Conservation (phyloP, 2,329 filamentous ascomycete species). For the Pseudogymnoascus sp. region DNA sequence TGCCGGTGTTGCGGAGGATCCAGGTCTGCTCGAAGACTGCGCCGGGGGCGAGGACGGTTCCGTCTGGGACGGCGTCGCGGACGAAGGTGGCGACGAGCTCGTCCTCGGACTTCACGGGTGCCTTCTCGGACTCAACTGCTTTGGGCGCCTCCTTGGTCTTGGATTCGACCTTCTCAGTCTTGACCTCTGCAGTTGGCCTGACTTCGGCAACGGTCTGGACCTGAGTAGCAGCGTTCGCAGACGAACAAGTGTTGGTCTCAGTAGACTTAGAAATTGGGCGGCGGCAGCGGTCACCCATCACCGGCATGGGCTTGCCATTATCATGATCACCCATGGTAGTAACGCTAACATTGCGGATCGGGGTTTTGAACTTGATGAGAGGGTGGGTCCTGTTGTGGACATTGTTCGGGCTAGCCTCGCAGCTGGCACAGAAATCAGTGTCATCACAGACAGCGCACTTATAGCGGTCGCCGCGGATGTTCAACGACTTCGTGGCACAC, state of each 20-base stretch:
- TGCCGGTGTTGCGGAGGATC: constrained; percentile 80
- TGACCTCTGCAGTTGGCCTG: constrained; percentile 42
- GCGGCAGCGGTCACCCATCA: constrained; percentile 57
- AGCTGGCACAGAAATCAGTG: constrained; percentile 88
- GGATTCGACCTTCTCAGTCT: constrained; percentile 28
- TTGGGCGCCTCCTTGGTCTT: constrained; percentile 22
- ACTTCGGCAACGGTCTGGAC: constrained; percentile 68
- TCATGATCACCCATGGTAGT: constrained; percentile 73
- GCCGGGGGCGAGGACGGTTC: constrained; percentile 60
- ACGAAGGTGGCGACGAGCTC: constrained; percentile 61
- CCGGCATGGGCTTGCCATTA: constrained; percentile 53
- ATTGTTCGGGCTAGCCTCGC: constrained; percentile 80
- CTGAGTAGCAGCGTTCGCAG: constrained; percentile 45
- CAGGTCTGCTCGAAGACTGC: constrained; percentile 81
- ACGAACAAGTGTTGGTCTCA: constrained; percentile 39
- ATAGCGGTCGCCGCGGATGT: constrained; percentile 82
- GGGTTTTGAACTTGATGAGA: constrained; percentile 92
- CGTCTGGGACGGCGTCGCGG: constrained; percentile 70
- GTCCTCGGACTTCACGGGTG: constrained; percentile 19
- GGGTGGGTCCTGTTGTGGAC: constrained; percentile 93
- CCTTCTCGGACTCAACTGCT: constrained; percentile 21
- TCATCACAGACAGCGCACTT: constrained; percentile 97
- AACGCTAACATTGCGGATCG: constrained; percentile 79
- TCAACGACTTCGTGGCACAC: constrained; percentile 59
- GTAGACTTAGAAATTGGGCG: constrained; percentile 35